Base-by-base conservation (phyloP, 805 yeast genomes). In the Nakazawaea populi region DNA sequence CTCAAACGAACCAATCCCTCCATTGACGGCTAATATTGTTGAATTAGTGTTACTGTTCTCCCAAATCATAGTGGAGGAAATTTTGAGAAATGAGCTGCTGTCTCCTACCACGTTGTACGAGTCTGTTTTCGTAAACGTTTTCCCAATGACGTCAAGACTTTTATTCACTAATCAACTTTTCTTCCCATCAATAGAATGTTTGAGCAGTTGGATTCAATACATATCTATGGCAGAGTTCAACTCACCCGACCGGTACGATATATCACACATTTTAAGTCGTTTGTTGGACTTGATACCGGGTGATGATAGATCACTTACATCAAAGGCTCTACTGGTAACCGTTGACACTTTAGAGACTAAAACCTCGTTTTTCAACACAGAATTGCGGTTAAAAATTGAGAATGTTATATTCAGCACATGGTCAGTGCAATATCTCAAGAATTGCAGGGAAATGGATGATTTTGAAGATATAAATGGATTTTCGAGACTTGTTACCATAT, bases 31-130 rank as follows among this genome's bases (percentile, higher is more conserved):
- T 5, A 27, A 11, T 50, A 4, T 39, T 53, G 27, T 53, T 2
- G 43, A 43, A 11, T 44, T 69, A 6, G 12, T 61, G 0, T 43
- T 73, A 3, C 48, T 63, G 1, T 73, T 78, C 42, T 65, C 74
- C 3, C 69, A 82, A 10, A 77, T 76, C 6, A 52, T 80, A 0
- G 74, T 72, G 1, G 87, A 82, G 55, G 87, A 83, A 48, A 56
- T 77, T 9, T 57, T 68, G 35, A 78, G 75, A 54, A 60, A 60
- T 28, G 69, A 67, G 44, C 49, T 58, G 10, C 53, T 69, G 55
- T 56, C 51, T 51, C 51, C 65, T 1, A 56, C 52, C 18, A 57
- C 61, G 4, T 51, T 77, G 12, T 82, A 80, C 57, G 59, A 64
- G 14, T 43, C 58, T 1, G 64, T 81, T 1, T 73, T 69, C 31